Base-by-base conservation (phyloP, 129 eudicot species). In the Solidago caesia region DNA sequence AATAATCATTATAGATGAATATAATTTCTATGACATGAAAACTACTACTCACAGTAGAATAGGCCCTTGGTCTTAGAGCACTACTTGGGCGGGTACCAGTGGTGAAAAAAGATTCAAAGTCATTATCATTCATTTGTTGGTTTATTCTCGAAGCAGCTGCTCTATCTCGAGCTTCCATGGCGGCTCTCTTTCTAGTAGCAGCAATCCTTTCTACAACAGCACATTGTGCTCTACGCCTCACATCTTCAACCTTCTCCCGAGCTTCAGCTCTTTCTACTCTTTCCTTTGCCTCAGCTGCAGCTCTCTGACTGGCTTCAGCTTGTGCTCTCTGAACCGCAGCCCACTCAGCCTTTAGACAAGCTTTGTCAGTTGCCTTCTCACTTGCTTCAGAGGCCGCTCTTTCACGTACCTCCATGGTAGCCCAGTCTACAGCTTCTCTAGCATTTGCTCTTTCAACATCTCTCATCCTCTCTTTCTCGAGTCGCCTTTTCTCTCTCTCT, bases 251-350 rank as follows among this genome's bases (percentile, higher is more conserved):
- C 77, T 76, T 57, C 33, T 57, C 63, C 15, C 29, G 6, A 51
- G 57, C 57, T 6, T 11, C 14, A n/a, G n/a, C n/a, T n/a, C n/a
- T n/a, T n/a, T n/a, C n/a, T n/a, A n/a, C n/a, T 76, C 63, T 87
- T 83, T 89, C 88, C 76, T 82, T 77, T 67, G 73, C 68, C 81
- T 89, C 80, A n/a, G n/a, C n/a, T n/a, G 88, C 82, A 79, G 97
- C 96, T 84, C 74, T 85, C 29, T 88, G 96, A 75, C 97, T 96
- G 7, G 98, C 97, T 79, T 90, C 99, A 49, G 93, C 96, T 74
- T 91, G 97, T 52, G 87, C 99, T 78, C 97, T 86, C 82, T 89
- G 97, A 80, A 91, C 97, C 33, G 96, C 99, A 71, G 83, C 85
- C 68, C 88, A 85, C 76, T 94, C 96, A 67, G 85, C 71, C 80